Evolutionary conservation across 139 green algal species (phyloP), one percentile per base, ranked within the genome.

Genomic region (Desmodesmus armatus): DNA sequence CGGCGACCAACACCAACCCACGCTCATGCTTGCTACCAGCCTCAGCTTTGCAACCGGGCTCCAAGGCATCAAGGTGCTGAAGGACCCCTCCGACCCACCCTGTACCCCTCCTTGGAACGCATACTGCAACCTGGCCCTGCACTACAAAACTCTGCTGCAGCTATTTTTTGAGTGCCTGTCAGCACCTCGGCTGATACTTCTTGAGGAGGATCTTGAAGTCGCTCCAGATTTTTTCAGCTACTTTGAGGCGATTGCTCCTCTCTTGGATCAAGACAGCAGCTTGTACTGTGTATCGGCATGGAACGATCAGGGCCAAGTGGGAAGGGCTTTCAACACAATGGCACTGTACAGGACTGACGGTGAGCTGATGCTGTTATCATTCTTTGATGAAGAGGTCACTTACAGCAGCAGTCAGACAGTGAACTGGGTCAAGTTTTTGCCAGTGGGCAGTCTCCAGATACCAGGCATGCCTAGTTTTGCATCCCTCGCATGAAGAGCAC

Each of bases 391-490:
- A n/a, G n/a, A n/a, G n/a, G n/a, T n/a, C n/a, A n/a, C n/a, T n/a
- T n/a, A n/a, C n/a, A n/a, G n/a, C n/a, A n/a, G n/a, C n/a, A n/a
- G 89, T 43, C 88, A 5, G 87, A 60, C 29, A 47, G 60, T 6
- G 7, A 43, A 3, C 15, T 89, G n/a, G 92, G 91, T 86, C 72
- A 43, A 37, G 70, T 67, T 51, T 21, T 87, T 19, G n/a, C 47
- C 31, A 35, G 23, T 2, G 43, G 40, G 3, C 82, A 89, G 91
- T 89, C 91, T 2, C 35, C 40, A 9, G 62, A 66, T 0, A 91
- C 89, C 78, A 93, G 91, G 91, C 89, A 94, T 67, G 91, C 93
- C 66, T 93, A n/a, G n/a, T n/a, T n/a, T n/a, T n/a, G n/a, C n/a
- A n/a, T n/a, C n/a, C n/a, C n/a, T n/a, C n/a, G n/a, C n/a, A n/a